Percentiles rank a stretch among this genome's conserved stretches.
Evolutionary conservation across 371 early-diverging fungal genomes (phyloP).

Genomic region (Syncephalis plumigaleata): DNA sequence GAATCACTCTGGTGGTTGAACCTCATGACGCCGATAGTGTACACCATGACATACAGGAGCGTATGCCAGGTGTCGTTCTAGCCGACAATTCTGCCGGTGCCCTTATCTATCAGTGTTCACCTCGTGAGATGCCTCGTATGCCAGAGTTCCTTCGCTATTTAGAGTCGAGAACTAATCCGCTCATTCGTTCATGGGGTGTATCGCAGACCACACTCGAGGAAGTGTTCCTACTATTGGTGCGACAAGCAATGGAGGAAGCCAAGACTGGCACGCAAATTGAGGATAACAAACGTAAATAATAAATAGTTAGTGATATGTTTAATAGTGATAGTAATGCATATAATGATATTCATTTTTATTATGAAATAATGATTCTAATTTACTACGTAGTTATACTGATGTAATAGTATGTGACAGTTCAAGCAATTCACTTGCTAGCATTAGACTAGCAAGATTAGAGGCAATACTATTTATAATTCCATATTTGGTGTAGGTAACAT

Average conservation of each 20-base stretch:
- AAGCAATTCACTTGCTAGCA: too few species aligned
- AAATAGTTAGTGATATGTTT: too few species aligned
- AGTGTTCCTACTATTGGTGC: constrained; percentile 25
- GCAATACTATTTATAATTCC: too few species aligned
- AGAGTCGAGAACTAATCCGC: constrained; percentile 12
- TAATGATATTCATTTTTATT: too few species aligned
- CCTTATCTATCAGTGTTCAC: constrained; percentile 36
- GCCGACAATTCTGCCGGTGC: constrained; percentile 48
- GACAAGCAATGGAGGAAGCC: constrained; percentile 11
- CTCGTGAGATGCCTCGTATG: constrained; percentile 12
- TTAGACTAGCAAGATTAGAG: too few species aligned
- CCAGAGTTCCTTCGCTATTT: constrained; percentile 29
- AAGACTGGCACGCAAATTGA: too few species aligned
- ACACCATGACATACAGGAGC: constrained; percentile 14
- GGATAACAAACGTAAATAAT: too few species aligned
- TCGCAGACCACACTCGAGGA: constrained; percentile 51
- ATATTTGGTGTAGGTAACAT: too few species aligned
- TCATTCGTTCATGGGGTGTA: constrained; percentile 45
- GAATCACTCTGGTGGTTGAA: constrained; percentile 18
- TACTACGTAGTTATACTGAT: too few species aligned
- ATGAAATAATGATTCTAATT: too few species aligned
- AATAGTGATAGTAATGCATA: too few species aligned
- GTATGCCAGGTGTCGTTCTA: constrained; percentile 26
- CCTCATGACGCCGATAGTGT: constrained; percentile 13
- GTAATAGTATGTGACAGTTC: too few species aligned